These are phyloP conservation scores for Nicotiana noctiflora DNA, from an alignment of 257 asterid species.

Conservation along the genomic window DNA sequence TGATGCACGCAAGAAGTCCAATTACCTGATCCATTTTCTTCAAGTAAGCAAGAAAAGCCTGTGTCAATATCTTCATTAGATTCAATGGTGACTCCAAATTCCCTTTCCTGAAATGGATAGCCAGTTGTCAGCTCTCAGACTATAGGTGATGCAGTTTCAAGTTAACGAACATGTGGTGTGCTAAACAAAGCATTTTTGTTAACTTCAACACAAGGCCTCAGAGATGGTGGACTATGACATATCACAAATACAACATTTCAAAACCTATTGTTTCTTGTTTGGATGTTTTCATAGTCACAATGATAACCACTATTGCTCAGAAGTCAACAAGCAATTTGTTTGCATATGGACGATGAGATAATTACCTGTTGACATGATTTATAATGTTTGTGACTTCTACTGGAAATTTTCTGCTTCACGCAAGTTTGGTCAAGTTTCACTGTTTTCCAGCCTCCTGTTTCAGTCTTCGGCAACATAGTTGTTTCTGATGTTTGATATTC, in stretches of 20 bases:
- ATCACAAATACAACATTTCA: background rate
- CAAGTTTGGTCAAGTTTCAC: conserved; percentile 41
- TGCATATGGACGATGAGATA: background rate
- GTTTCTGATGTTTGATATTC: conserved; percentile 27
- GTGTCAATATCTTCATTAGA: conserved; percentile 71
- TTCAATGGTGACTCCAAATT: conserved; percentile 30
- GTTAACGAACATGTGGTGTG: background rate
- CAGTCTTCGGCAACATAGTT: conserved; percentile 31
- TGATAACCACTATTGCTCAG: background rate
- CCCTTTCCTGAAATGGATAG: conserved; percentile 30
- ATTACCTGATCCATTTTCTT: conserved; percentile 54
- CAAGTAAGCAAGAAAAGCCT: conserved; percentile 59
- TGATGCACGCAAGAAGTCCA: background rate
- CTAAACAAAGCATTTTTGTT: background rate
- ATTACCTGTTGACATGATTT: conserved; percentile 39
- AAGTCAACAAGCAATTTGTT: background rate
- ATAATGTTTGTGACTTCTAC: conserved; percentile 28
- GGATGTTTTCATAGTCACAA: conserved; percentile 1
- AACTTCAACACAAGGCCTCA: background rate
- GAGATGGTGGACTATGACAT: no score
- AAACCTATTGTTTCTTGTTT: background rate
- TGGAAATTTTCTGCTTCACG: conserved; percentile 23
- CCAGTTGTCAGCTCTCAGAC: conserved; percentile 14
- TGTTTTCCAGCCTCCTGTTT: conserved; percentile 63
- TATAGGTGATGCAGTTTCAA: conserved; percentile 2